phyloP scores from a whole-genome alignment of 2,329 filamentous ascomycete genomes.

The Phaeosphaeriaceae sp. region DNA sequence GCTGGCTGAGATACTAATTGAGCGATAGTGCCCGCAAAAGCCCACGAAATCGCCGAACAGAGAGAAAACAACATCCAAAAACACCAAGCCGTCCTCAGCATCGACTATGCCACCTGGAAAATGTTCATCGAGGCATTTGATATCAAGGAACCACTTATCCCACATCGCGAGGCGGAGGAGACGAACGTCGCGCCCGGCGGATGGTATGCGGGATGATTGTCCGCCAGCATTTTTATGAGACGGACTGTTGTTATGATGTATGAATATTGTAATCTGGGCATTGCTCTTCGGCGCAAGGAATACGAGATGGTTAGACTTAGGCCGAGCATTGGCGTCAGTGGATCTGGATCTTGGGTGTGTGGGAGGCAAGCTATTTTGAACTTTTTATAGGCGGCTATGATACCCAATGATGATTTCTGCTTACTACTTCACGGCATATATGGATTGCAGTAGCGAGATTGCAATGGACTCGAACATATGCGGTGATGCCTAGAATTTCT shows the following conservation, averaged over 20 bases:
- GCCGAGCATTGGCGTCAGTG: background rate
- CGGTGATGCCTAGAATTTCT: too few species aligned
- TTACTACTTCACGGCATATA: too few species aligned
- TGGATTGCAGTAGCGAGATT: too few species aligned
- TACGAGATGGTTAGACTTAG: background rate
- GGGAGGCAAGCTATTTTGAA: background rate
- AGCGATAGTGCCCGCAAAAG: conserved; percentile 53
- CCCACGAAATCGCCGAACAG: conserved; percentile 60
- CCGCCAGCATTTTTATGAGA: background rate
- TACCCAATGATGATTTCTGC: background rate
- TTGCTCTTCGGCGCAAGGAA: background rate
- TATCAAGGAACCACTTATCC: conserved; percentile 82
- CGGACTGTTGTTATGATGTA: conserved; percentile 2
- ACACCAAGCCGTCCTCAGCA: conserved; percentile 86
- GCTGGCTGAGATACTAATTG: background rate
- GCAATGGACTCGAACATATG: too few species aligned
- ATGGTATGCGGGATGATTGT: conserved; percentile 31
- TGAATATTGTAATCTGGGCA: background rate
- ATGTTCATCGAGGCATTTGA: conserved; percentile 78
- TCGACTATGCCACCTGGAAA: conserved; percentile 86
- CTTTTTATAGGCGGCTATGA: background rate
- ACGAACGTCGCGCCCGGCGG: conserved; percentile 29
- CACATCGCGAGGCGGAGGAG: conserved; percentile 66
- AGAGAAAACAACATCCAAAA: conserved; percentile 62
- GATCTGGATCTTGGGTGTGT: background rate